phyloP scores from a whole-genome alignment of 306 rosid genomes.

The Prunus kanzakura region DNA sequence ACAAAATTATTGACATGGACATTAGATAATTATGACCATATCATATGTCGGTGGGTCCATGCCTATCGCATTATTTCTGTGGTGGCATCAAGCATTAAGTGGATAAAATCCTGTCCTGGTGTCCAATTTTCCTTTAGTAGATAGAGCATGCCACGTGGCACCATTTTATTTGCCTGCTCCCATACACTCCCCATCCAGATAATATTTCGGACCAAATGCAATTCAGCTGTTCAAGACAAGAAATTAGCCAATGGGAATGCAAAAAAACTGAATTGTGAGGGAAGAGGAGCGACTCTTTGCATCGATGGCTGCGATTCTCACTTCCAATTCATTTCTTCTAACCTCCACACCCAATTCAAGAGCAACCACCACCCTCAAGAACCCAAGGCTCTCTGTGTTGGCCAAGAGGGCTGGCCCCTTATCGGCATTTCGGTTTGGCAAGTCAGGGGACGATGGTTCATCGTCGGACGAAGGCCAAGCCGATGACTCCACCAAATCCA shows the following conservation, averaged over 20 bases:
- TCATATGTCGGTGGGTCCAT: constrained; percentile 23
- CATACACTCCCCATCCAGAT: constrained; percentile 47
- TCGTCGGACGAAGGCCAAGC: constrained; percentile 28
- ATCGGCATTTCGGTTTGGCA: constrained; percentile 58
- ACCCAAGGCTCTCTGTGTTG: constrained; percentile 36
- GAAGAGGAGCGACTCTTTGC: background rate
- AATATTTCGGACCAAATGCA: constrained; percentile 21
- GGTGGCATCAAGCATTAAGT: background rate
- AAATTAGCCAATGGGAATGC: background rate
- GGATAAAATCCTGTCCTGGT: constrained; percentile 28
- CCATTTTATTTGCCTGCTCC: constrained; percentile 34
- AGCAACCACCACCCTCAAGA: constrained; percentile 24
- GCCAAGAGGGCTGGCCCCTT: constrained; percentile 57
- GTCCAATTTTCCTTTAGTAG: constrained; percentile 26
- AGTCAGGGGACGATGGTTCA: constrained; percentile 31
- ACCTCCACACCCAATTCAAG: constrained; percentile 46
- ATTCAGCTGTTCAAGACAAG: constrained; percentile 1
- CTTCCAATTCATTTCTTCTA: constrained; percentile 62
- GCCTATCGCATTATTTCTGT: constrained; percentile 9
- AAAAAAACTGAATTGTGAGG: constrained; percentile 6
- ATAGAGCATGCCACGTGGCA: constrained; percentile 66
- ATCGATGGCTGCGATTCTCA: constrained; percentile 72
- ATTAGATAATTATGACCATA: background rate
- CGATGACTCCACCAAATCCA: constrained; percentile 37
- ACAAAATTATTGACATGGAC: background rate